These are phyloP conservation scores for Medakamo hakoo DNA, from an alignment of 139 green algal species.

Conservation along the genomic window DNA sequence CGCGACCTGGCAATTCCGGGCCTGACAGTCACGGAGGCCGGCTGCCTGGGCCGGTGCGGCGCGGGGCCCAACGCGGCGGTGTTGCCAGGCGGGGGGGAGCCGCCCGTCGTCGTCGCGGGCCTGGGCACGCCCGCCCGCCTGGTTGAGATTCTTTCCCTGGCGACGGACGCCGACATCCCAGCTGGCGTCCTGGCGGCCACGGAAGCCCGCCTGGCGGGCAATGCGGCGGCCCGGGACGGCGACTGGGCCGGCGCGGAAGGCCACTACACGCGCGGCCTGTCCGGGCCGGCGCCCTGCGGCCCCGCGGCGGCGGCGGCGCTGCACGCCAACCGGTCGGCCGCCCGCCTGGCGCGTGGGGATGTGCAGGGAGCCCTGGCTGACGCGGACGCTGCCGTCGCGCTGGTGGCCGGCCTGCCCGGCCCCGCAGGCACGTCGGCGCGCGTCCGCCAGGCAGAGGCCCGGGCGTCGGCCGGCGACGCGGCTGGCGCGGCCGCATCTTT, in stretches of 20 bases:
- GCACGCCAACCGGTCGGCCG: constrained; percentile 31
- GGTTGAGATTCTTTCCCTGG: constrained; percentile 12
- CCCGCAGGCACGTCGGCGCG: constrained; percentile 39
- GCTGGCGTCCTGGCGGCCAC: constrained; percentile 16
- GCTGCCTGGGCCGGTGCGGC: constrained; percentile 30
- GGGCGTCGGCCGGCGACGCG: constrained; percentile 15
- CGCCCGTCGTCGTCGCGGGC: constrained; percentile 22
- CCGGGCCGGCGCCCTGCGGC: neutral
- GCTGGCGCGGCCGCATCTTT: neutral
- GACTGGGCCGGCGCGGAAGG: constrained; percentile 9
- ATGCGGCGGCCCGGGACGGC: constrained; percentile 14
- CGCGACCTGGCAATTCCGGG: constrained; percentile 19
- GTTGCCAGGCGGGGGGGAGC: constrained; percentile 8
- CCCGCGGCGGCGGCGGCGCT: constrained; percentile 13
- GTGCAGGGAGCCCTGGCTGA: constrained; percentile 23
- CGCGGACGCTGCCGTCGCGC: constrained; percentile 27
- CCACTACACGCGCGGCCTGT: constrained; percentile 15
- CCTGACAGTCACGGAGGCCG: constrained; percentile 10
- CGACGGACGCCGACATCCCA: constrained; percentile 13
- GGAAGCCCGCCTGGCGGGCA: constrained; percentile 39
- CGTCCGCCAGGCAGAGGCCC: constrained; percentile 33
- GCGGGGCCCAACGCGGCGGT: constrained; percentile 43
- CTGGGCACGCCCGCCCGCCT: constrained; percentile 24
- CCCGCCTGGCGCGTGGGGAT: constrained; percentile 22
- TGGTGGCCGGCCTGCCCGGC: constrained; percentile 9